Conservation (phyloP, 2,329 filamentous ascomycete species). For the Monilinia fructicola region DNA sequence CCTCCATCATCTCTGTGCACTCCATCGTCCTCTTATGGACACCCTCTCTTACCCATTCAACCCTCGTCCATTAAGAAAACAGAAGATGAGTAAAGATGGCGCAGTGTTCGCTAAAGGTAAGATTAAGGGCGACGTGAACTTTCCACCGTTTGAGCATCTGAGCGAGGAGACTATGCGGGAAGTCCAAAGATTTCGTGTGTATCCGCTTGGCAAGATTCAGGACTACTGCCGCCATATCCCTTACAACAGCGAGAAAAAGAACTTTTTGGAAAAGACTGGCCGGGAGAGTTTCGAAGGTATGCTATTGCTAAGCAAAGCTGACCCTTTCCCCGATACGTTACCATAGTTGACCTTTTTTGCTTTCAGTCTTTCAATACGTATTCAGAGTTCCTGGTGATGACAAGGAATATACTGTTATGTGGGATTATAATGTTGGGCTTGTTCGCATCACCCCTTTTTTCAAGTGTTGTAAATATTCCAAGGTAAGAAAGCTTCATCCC, state of each 20-base stretch:
- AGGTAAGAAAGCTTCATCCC: conserved; percentile 55
- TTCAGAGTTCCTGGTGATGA: conserved; percentile 70
- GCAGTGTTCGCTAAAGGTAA: conserved; percentile 61
- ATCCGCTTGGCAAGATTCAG: conserved; percentile 62
- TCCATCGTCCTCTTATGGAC: conserved; percentile 36
- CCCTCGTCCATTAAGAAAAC: conserved; percentile 46
- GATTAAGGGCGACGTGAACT: conserved; percentile 68
- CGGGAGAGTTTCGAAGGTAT: conserved; percentile 85
- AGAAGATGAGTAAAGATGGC: conserved; percentile 65
- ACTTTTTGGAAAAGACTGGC: conserved; percentile 82
- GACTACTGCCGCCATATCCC: conserved; percentile 75
- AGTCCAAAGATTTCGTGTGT: conserved; percentile 64
- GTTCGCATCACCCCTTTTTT: conserved; percentile 94
- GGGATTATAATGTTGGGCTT: conserved; percentile 94
- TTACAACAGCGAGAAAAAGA: conserved; percentile 92
- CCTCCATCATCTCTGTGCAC: conserved; percentile 38
- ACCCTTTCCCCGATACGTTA: conserved; percentile 16
- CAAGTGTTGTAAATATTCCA: conserved; percentile 83
- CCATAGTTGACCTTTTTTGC: conserved; percentile 28
- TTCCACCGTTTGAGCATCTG: conserved; percentile 68
- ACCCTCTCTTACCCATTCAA: conserved; percentile 34
- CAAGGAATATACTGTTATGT: conserved; percentile 76
- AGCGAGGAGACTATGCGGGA: conserved; percentile 56
- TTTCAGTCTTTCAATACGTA: conserved; percentile 76
- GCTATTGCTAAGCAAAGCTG: conserved; percentile 30